Percentiles rank a stretch among this genome's conserved stretches.
Conservation (phyloP, 75 land plant genomes). For the Picea sitchensis region DNA sequence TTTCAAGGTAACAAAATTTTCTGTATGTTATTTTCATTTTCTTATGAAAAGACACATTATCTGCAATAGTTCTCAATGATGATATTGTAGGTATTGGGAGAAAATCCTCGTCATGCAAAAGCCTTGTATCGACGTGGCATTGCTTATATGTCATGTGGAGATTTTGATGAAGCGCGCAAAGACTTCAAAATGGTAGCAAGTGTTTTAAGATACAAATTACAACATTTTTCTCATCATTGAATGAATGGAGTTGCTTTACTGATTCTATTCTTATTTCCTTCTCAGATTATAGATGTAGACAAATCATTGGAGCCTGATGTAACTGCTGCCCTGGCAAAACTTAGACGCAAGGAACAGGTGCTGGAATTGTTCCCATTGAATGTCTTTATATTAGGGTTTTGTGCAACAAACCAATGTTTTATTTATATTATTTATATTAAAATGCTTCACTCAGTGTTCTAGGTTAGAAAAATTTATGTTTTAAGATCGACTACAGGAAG, state of each 20-base stretch:
- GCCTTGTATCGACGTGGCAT: constrained; percentile 91
- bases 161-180: constrained; percentile 88
- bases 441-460: neutral
- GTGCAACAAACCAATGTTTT: neutral
- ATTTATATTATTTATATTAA: neutral
- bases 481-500: constrained; percentile 46
- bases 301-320: constrained; percentile 80
- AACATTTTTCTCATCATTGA: constrained; percentile 6
- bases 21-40: neutral
- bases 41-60: neutral
- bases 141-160: constrained; percentile 74
- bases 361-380: neutral
- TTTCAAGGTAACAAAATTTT: too few species aligned
- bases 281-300: constrained; percentile 75
- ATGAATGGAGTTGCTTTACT: neutral
- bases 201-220: neutral
- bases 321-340: constrained; percentile 75
- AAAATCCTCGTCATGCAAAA: constrained; percentile 77
- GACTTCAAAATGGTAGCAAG: constrained; percentile 74
- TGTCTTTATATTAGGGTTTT: neutral
- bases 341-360: constrained; percentile 78
- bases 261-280: neutral
- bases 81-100: constrained; percentile 69
- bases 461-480: neutral
- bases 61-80: neutral